Conservation (phyloP, 371 early-diverging fungal species). For the Rhizomucor pusillus region DNA sequence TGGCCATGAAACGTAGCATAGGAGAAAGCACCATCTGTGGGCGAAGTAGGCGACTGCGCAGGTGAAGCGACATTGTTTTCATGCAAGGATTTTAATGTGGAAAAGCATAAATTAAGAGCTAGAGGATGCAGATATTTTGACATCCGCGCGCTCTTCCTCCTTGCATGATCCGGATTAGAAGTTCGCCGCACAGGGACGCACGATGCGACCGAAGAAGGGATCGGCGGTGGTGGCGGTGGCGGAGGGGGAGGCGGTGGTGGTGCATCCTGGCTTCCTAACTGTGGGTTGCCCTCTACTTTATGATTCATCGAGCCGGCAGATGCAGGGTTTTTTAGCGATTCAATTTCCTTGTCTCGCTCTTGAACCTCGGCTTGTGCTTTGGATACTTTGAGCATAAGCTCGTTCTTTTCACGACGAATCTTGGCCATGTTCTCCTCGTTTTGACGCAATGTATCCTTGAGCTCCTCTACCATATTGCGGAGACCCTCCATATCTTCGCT, state of each 20-base stretch:
- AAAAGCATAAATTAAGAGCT: constrained; percentile 40
- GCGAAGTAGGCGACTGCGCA: constrained; percentile 14
- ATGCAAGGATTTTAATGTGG: constrained; percentile 37
- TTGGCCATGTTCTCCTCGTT: constrained; percentile 35
- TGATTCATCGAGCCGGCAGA: too few relatives aligned
- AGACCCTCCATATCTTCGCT: constrained; percentile 40
- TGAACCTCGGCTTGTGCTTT: constrained; percentile 38
- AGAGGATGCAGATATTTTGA: constrained; percentile 45
- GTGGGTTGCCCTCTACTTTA: too few relatives aligned
- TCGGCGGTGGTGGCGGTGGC: constrained; percentile 36
- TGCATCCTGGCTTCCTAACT: constrained; percentile 3
- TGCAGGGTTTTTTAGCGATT: constrained; percentile 12
- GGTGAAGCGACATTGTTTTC: constrained; percentile 25
- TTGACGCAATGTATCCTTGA: constrained; percentile 29
- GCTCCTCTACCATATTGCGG: constrained; percentile 42
- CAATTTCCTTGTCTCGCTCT: constrained; percentile 31
- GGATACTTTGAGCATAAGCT: constrained; percentile 39
- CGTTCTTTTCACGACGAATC: constrained; percentile 48
- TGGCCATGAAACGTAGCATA: constrained; percentile 1
- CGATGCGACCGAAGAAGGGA: constrained; percentile 14
- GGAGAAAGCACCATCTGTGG: not conserved
- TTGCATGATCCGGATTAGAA: constrained; percentile 5
- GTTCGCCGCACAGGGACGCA: constrained; percentile 9
- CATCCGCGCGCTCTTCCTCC: constrained; percentile 16
- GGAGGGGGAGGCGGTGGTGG: constrained; percentile 29